phyloP scores from a whole-genome alignment of 495 filamentous ascomycete species.

The Letharia lupina region DNA sequence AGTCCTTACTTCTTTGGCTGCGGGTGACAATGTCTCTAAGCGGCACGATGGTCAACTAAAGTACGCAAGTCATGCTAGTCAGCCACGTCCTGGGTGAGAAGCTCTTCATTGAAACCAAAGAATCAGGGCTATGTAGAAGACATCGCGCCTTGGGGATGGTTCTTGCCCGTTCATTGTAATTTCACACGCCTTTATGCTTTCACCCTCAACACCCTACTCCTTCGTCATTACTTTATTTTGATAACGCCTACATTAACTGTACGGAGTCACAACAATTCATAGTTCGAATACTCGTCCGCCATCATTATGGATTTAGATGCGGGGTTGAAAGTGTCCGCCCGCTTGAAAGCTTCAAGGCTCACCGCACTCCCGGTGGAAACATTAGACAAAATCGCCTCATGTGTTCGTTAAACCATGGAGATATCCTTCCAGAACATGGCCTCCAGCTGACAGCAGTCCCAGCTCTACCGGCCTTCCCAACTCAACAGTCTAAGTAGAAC shows the following conservation, averaged over 20 bases:
- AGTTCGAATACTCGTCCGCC: neutral
- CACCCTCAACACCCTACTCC: neutral
- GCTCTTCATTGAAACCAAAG: too few relatives aligned
- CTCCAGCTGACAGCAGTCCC: neutral
- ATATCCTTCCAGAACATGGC: neutral
- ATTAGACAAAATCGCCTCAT: neutral
- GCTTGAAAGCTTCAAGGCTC: neutral
- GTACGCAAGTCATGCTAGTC: too few relatives aligned
- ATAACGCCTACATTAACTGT: neutral
- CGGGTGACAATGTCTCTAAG: too few relatives aligned
- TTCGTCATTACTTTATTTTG: neutral
- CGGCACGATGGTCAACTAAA: too few relatives aligned
- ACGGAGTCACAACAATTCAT: neutral
- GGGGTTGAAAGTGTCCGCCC: neutral
- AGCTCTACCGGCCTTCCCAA: neutral
- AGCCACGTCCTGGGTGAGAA: too few relatives aligned
- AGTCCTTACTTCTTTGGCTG: too few relatives aligned
- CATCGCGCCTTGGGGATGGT: too few relatives aligned
- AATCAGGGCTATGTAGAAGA: too few relatives aligned
- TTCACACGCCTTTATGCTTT: too few relatives aligned
- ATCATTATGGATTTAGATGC: neutral
- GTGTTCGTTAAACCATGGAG: neutral
- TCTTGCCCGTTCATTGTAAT: neutral
- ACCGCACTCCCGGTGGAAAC: neutral
- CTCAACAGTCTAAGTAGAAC: neutral